phyloP scores from a whole-genome alignment of 192 early-diverging fungal genomes.

The Gamsiella multidivaricata region DNA sequence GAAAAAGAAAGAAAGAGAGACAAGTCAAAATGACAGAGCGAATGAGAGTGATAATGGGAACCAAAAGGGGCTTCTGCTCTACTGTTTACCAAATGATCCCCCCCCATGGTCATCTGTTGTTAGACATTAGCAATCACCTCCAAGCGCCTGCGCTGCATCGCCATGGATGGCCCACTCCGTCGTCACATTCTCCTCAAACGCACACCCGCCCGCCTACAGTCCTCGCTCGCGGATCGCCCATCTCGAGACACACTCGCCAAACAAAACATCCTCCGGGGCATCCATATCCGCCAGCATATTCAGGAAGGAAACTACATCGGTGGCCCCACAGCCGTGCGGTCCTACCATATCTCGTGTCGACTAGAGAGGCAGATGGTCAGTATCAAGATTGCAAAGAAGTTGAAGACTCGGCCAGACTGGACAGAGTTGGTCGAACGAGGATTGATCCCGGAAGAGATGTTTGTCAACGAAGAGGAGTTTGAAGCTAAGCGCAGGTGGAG shows the following conservation, averaged over 20 bases:
- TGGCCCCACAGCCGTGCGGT: conserved; percentile 12
- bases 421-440: conserved; percentile 33
- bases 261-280: conserved; percentile 36
- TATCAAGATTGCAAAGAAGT: conserved; percentile 23
- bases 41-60: too few relatives aligned
- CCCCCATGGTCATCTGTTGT: too few relatives aligned
- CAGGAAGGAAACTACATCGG: conserved; percentile 38
- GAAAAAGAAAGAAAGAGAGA: too few relatives aligned
- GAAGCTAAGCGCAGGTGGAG: conserved; percentile 16
- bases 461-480: conserved; percentile 18
- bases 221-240: conserved; percentile 26
- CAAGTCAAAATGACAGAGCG: not conserved
- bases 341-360: conserved; percentile 32
- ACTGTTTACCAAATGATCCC: not conserved
- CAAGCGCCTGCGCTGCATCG: conserved; percentile 22
- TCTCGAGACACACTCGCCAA: conserved; percentile 23
- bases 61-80: not conserved
- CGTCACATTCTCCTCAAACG: conserved; percentile 47
- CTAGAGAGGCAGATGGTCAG: conserved; percentile 35
- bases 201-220: conserved; percentile 31
- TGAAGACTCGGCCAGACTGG: conserved; percentile 28
- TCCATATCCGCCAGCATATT: conserved; percentile 39
- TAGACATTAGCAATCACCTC: conserved; percentile 22
- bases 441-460: conserved; percentile 37
- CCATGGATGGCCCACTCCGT: conserved; percentile 34